Conservation (phyloP, 495 filamentous ascomycete species). For the Talaromyces wortmannii region DNA sequence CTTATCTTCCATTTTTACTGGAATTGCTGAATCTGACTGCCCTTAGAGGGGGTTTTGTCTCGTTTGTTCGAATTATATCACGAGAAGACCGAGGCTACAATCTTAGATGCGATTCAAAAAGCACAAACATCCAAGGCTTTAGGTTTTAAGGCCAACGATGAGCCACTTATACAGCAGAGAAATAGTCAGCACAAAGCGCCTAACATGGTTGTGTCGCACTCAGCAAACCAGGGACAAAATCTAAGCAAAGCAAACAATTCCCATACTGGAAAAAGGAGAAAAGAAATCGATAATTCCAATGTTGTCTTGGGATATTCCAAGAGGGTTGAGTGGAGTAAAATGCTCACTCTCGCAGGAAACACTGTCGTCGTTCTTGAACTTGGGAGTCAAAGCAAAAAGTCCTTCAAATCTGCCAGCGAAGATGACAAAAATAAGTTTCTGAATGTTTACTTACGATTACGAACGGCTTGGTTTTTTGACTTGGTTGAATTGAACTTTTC, state of each 20-base stretch:
- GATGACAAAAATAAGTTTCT: background rate
- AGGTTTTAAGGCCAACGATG: background rate
- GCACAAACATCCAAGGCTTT: background rate
- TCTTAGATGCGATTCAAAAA: background rate
- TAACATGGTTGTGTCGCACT: background rate
- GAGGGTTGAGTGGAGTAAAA: background rate
- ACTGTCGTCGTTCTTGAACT: background rate
- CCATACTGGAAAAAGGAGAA: background rate
- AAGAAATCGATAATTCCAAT: background rate
- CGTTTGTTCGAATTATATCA: background rate
- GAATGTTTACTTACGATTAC: background rate
- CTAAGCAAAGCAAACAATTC: background rate
- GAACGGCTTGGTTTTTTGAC: background rate
- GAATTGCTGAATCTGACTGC: background rate
- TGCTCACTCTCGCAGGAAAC: background rate
- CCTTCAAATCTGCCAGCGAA: background rate
- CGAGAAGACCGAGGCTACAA: background rate
- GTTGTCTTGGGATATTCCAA: background rate
- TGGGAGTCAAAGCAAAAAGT: background rate
- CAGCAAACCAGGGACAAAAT: background rate
- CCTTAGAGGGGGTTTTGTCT: background rate
- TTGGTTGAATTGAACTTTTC: background rate
- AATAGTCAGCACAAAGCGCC: too few relatives aligned
- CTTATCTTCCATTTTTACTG: background rate
- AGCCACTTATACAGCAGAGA: background rate